Evolutionary conservation across 805 yeast genomes (phyloP).

Genomic region (Lipomyces yamanashiensis): DNA sequence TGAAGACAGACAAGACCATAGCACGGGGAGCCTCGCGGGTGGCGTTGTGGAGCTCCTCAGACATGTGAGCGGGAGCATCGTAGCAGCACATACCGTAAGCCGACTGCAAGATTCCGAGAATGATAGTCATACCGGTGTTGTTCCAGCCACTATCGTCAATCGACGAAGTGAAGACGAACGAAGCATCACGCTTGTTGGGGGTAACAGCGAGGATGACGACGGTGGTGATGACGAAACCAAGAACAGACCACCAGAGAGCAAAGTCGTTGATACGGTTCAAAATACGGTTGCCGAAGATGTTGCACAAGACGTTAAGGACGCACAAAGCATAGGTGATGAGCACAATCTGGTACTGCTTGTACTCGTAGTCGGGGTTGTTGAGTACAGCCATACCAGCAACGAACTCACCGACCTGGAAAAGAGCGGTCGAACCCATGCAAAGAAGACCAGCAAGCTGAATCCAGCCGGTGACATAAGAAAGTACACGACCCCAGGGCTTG

Average conservation of each 20-base stretch:
- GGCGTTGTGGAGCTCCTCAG: conserved; percentile 75
- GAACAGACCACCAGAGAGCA: conserved; percentile 40
- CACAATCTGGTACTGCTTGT: conserved; percentile 34
- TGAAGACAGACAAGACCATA: conserved; percentile 57
- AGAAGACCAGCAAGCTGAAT: conserved; percentile 40
- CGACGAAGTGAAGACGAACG: conserved; percentile 28
- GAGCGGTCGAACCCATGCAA: conserved; percentile 42
- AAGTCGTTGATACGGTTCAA: conserved; percentile 35
- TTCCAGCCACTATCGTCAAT: conserved; percentile 28
- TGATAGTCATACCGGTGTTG: conserved; percentile 32
- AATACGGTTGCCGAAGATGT: conserved; percentile 37
- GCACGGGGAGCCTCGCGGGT: conserved; percentile 69
- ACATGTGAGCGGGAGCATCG: conserved; percentile 73
- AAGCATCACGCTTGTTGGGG: conserved; percentile 28
- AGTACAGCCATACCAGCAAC: conserved; percentile 34
- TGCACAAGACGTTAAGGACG: conserved; percentile 27
- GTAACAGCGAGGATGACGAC: conserved; percentile 33
- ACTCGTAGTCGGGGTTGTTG: conserved; percentile 32
- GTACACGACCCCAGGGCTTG: conserved; percentile 34
- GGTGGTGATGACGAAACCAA: conserved; percentile 35
- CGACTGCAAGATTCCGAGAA: conserved; percentile 31
- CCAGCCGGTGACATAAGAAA: conserved; percentile 35
- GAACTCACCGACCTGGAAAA: conserved; percentile 38
- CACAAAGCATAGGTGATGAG: conserved; percentile 33
- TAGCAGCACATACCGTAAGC: conserved; percentile 67